phyloP scores from a whole-genome alignment of 179 eudicot genomes.

The Silene noctiflora region DNA sequence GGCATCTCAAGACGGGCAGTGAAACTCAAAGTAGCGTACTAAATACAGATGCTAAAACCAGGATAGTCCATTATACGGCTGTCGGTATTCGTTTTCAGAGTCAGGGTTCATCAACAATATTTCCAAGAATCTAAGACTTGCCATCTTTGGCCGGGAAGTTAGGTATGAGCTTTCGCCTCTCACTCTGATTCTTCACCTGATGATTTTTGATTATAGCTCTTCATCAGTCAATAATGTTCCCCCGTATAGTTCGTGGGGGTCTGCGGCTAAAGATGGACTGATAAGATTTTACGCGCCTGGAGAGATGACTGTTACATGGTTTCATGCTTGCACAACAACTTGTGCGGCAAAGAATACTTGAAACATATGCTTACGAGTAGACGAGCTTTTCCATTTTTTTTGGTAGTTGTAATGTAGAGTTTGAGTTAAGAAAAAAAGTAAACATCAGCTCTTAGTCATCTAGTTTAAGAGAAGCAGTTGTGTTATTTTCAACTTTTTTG shows the following conservation, averaged over 20 bases:
- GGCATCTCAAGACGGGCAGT: constrained; percentile 31
- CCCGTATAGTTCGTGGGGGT: not conserved
- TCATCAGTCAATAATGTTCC: not conserved
- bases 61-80: constrained; percentile 28
- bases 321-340: not conserved
- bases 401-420: not conserved
- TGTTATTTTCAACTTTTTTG: not conserved
- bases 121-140: constrained; percentile 10
- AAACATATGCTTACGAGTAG: not conserved
- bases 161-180: constrained; percentile 24
- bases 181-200: not conserved
- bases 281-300: not conserved
- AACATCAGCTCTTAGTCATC: not conserved
- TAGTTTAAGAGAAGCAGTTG: not conserved
- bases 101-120: constrained; percentile 1
- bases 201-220: constrained; percentile 5
- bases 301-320: not conserved
- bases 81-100: not conserved
- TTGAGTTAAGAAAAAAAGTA: no score
- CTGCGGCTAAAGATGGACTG: not conserved
- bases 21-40: constrained; percentile 45
- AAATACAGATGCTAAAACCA: constrained; percentile 63
- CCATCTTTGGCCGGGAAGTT: constrained; percentile 13
- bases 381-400: not conserved
- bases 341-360: not conserved